phyloP scores from a whole-genome alignment of 495 filamentous ascomycete genomes.

The Neurospora sp. region DNA sequence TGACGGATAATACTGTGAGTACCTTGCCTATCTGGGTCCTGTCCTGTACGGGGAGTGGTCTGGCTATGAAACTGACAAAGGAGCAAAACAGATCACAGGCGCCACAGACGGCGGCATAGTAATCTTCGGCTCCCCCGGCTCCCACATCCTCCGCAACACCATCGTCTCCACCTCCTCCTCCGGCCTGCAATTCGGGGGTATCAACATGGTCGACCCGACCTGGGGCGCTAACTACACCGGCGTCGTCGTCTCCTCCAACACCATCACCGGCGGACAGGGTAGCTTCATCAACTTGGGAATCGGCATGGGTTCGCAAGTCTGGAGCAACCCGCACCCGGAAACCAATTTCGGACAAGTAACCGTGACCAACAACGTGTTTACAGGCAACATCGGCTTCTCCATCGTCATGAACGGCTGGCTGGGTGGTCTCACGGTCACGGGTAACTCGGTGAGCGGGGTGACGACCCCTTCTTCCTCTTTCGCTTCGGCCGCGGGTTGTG shows the following conservation, averaged over 20 bases:
- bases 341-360: slow-evolving; percentile 7
- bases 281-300: slow-evolving; percentile 9
- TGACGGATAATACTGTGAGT: slow-evolving; percentile 7
- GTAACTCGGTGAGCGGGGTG: slow-evolving; percentile 2
- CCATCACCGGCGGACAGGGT: slow-evolving; percentile 1
- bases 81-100: slow-evolving; percentile 1
- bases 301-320: slow-evolving; percentile 8
- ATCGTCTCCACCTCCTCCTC: slow-evolving; percentile 6
- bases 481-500: not conserved
- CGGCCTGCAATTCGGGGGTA: slow-evolving; percentile 7
- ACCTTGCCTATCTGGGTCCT: no score
- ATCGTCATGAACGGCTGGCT: slow-evolving; percentile 11
- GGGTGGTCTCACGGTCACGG: slow-evolving; percentile 8
- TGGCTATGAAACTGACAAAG: no score
- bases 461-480: not conserved
- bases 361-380: slow-evolving; percentile 9
- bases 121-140: slow-evolving; percentile 8
- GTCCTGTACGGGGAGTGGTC: no score
- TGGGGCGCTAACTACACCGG: slow-evolving; percentile 7
- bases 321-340: slow-evolving; percentile 2
- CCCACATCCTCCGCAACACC: slow-evolving; percentile 6
- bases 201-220: slow-evolving; percentile 10
- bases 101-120: slow-evolving; percentile 12
- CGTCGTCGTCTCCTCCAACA: slow-evolving; percentile 7
- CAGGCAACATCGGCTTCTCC: slow-evolving; percentile 7